A percentile compares a stretch with the other conserved stretches of the same genome.
These are phyloP conservation scores for Kluyveromyces aestuarii DNA, from an alignment of 805 yeast genomes.

Conservation along the genomic window DNA sequence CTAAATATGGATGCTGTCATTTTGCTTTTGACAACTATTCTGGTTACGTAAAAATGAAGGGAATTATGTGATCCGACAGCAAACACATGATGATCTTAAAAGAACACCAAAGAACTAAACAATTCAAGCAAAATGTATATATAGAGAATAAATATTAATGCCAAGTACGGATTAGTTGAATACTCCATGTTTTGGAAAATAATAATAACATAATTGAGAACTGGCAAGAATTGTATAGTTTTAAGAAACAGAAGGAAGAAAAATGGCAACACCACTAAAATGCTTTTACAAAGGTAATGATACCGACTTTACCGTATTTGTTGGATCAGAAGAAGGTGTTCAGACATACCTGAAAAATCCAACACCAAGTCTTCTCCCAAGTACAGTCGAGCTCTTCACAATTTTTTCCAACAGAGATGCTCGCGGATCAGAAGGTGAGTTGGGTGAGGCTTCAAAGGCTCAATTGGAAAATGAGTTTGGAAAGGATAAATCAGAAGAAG, in stretches of 20 bases:
- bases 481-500: slow-evolving; percentile 38
- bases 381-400: slow-evolving; percentile 57
- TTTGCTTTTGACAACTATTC: background rate
- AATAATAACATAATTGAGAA: too few relatives aligned
- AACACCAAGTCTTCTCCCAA: slow-evolving; percentile 33
- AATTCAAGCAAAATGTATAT: background rate
- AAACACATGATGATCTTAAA: background rate
- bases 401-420: slow-evolving; percentile 54
- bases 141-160: too few relatives aligned
- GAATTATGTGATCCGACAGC: background rate
- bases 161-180: too few relatives aligned
- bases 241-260: too few relatives aligned
- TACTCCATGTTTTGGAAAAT: too few relatives aligned
- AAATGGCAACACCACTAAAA: slow-evolving; percentile 34
- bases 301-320: slow-evolving; percentile 58
- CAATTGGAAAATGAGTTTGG: slow-evolving; percentile 67
- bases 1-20: too few relatives aligned
- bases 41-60: background rate
- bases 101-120: background rate
- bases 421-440: slow-evolving; percentile 59
- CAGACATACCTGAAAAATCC: slow-evolving; percentile 43
- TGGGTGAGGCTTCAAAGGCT: slow-evolving; percentile 61
- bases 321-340: slow-evolving; percentile 42
- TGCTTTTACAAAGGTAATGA: slow-evolving; percentile 57
- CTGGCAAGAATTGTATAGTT: too few relatives aligned